phyloP scores from a whole-genome alignment of 1,284 basidiomycete genomes.

The Fistulina hepatica region DNA sequence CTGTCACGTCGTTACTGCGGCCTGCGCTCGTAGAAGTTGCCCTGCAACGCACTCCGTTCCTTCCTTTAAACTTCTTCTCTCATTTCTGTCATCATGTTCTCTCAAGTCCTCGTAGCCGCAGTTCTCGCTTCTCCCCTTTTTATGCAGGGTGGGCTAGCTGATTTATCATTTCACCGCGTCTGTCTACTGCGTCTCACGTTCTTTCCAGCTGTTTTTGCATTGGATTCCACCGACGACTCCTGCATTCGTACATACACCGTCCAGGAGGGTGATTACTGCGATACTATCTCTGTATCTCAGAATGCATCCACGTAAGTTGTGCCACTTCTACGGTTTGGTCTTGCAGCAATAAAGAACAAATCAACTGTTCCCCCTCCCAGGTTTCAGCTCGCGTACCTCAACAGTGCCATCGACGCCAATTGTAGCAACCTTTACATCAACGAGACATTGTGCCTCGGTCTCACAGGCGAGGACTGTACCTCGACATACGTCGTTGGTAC shows the following conservation, averaged over 20 bases:
- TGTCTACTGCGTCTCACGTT: slow-evolving; percentile 18
- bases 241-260: slow-evolving; percentile 56
- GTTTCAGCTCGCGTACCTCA: slow-evolving; percentile 60
- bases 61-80: too few species aligned
- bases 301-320: slow-evolving; percentile 54
- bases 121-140: slow-evolving; percentile 33
- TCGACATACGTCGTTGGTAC: slow-evolving; percentile 37
- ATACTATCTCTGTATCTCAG: slow-evolving; percentile 53
- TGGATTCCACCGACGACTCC: slow-evolving; percentile 24
- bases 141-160: slow-evolving; percentile 13
- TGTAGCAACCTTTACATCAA: slow-evolving; percentile 51
- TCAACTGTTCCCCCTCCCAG: slow-evolving; percentile 27
- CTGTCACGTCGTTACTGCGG: too few species aligned
- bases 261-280: slow-evolving; percentile 50
- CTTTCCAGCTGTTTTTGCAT: slow-evolving; percentile 5
- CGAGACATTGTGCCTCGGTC: slow-evolving; percentile 39
- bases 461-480: slow-evolving; percentile 35
- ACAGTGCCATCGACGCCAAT: slow-evolving; percentile 35
- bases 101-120: slow-evolving; percentile 29
- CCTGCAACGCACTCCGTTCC: too few species aligned
- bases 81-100: too few species aligned
- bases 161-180: slow-evolving; percentile 16
- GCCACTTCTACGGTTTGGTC: slow-evolving; percentile 8
- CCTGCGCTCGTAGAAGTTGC: too few species aligned
- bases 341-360: neutral